Evolutionary conservation across 805 yeast species (phyloP).

Genomic region (Ogataea saltuana): DNA sequence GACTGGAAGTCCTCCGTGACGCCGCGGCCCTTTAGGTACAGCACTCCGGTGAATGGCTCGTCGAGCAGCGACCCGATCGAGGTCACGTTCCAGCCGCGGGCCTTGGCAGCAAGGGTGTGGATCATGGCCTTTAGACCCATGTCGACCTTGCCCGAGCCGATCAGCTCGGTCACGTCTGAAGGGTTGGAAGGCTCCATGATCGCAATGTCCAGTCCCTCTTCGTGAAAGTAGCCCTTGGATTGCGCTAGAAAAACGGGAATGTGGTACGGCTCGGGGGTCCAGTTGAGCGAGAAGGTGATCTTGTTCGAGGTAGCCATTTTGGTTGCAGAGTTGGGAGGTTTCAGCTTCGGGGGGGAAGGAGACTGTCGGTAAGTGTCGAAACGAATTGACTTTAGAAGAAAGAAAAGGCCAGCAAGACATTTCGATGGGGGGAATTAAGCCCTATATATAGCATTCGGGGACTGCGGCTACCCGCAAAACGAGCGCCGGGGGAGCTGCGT

Average conservation of each 20-base stretch:
- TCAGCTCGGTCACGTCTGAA: constrained; percentile 56
- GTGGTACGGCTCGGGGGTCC: constrained; percentile 59
- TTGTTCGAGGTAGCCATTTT: constrained; percentile 40
- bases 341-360: neutral
- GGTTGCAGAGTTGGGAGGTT: neutral
- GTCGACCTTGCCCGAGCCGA: constrained; percentile 57
- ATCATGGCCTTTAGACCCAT: constrained; percentile 64
- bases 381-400: too few relatives aligned
- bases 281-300: constrained; percentile 52
- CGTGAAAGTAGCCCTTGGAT: constrained; percentile 49
- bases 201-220: constrained; percentile 51
- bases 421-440: too few relatives aligned
- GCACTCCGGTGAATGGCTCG: constrained; percentile 58
- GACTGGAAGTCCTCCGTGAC: constrained; percentile 52
- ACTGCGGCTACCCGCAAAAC: too few relatives aligned
- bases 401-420: too few relatives aligned
- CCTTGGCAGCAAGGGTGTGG: constrained; percentile 60
- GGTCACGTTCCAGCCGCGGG: constrained; percentile 58
- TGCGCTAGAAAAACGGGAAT: constrained; percentile 53
- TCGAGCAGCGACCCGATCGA: constrained; percentile 55
- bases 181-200: constrained; percentile 58
- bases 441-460: too few relatives aligned
- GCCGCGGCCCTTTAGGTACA: constrained; percentile 52
- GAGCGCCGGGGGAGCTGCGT: too few relatives aligned
- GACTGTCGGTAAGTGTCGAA: too few relatives aligned